A percentile compares a stretch with the other conserved stretches of the same genome.
Evolutionary conservation across 371 early-diverging fungal species (phyloP).

Genomic region (Amoeboaphelidium occidentale): DNA sequence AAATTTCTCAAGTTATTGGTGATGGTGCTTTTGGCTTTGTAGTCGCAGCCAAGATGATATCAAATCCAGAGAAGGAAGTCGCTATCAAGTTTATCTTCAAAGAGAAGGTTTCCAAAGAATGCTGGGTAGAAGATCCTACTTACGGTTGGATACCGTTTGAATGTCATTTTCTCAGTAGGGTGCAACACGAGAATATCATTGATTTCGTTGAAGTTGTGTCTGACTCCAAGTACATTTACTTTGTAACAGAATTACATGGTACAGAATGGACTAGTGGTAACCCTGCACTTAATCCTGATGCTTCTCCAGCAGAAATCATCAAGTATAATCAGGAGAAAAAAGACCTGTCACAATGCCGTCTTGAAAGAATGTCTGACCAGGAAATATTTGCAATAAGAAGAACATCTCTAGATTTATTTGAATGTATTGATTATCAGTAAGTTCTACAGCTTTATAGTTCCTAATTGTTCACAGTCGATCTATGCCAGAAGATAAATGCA

Average conservation of each 20-base stretch:
- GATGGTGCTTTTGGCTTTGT: conserved; percentile 25
- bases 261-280: conserved; percentile 6
- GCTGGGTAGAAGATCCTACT: conserved; percentile 3
- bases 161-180: conserved; percentile 4
- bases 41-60: conserved; percentile 6
- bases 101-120: conserved; percentile 1
- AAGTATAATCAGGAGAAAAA: neutral
- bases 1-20: conserved; percentile 14
- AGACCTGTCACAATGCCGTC: conserved; percentile 1
- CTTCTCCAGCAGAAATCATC: conserved; percentile 1
- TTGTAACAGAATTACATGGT: conserved; percentile 14
- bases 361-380: conserved; percentile 1
- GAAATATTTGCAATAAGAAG: conserved; percentile 1
- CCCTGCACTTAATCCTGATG: neutral
- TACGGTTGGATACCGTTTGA: conserved; percentile 6
- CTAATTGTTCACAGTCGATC: too few relatives aligned
- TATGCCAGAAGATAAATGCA: too few relatives aligned
- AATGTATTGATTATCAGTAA: conserved; percentile 4
- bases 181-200: conserved; percentile 11
- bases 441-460: too few relatives aligned
- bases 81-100: conserved; percentile 18
- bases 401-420: conserved; percentile 6
- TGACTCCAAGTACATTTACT: conserved; percentile 8
- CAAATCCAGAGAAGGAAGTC: conserved; percentile 6
- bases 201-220: conserved; percentile 7